Conservation (phyloP, 2,329 filamentous ascomycete species). For the Elsinoe batatas region DNA sequence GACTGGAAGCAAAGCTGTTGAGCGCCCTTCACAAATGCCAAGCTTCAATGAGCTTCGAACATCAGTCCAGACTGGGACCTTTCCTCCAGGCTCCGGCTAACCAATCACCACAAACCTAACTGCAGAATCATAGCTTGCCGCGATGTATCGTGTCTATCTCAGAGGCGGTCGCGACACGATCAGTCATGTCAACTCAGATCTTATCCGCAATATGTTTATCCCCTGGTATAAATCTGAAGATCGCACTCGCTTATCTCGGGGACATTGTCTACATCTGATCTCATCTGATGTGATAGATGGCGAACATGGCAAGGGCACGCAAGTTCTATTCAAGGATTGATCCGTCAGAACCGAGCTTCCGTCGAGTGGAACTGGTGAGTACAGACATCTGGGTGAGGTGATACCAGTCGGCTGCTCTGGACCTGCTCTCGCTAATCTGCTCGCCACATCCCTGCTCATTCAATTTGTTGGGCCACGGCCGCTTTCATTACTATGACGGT, state of each 20-base stretch:
- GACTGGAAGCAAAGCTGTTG: no score
- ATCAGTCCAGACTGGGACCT: neutral
- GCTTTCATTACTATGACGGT: neutral
- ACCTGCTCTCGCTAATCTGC: neutral
- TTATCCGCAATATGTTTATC: neutral
- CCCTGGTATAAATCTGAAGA: neutral
- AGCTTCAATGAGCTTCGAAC: neutral
- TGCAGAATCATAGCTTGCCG: neutral
- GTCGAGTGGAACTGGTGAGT: neutral
- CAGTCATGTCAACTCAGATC: neutral
- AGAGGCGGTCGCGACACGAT: neutral
- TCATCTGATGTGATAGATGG: neutral
- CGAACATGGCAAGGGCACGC: neutral
- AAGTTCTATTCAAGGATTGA: neutral
- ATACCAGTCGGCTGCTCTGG: neutral
- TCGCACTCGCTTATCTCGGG: neutral
- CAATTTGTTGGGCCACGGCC: neutral
- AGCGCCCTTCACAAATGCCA: no score
- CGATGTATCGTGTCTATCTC: neutral
- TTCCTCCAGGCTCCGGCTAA: no score
- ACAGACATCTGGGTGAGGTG: neutral
- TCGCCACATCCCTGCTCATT: conserved; percentile 3
- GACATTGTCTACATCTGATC: neutral
- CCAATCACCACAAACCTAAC: neutral
- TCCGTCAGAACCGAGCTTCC: neutral